A percentile compares a stretch with the other conserved stretches of the same genome.
These are phyloP conservation scores for Mycena rebaudengoi DNA, from an alignment of 768 basidiomycete genomes.

Conservation along the genomic window DNA sequence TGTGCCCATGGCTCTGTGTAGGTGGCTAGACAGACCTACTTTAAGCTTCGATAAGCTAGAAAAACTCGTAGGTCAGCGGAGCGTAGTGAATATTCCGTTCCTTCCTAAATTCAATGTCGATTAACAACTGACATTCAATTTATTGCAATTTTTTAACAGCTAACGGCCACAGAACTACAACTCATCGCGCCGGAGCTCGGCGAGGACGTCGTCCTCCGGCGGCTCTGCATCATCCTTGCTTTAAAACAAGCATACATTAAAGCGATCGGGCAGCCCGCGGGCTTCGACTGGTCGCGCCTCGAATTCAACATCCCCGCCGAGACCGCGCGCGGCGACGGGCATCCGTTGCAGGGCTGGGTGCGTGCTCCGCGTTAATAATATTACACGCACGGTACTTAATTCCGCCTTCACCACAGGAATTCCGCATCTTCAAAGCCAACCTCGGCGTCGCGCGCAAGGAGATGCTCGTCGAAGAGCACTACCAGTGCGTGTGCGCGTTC, in stretches of 20 bases:
- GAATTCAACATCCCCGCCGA: conserved; percentile 79
- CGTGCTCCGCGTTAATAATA: too few relatives aligned
- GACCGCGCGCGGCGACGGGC: conserved; percentile 71
- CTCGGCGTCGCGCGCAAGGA: conserved; percentile 72
- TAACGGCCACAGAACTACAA: conserved; percentile 55
- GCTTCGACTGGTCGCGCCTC: conserved; percentile 83
- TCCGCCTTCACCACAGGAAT: too few relatives aligned
- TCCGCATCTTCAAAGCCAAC: conserved; percentile 79
- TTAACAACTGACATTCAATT: too few relatives aligned
- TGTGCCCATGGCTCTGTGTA: too few relatives aligned
- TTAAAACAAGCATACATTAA: conserved; percentile 86
- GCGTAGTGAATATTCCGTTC: too few relatives aligned
- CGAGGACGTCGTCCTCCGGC: conserved; percentile 74
- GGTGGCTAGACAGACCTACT: too few relatives aligned
- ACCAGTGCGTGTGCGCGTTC: conserved; percentile 82
- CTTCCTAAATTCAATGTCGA: too few relatives aligned
- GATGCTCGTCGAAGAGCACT: conserved; percentile 67
- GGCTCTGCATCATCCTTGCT: conserved; percentile 80
- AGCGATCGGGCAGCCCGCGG: conserved; percentile 82
- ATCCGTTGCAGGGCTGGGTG: conserved; percentile 80
- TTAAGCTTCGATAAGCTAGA: too few relatives aligned
- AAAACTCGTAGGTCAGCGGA: too few relatives aligned
- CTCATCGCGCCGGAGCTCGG: conserved; percentile 60
- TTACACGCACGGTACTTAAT: too few relatives aligned
- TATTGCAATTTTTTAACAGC: too few relatives aligned